Base-by-base conservation (phyloP, 225 moss, liverwort and hornwort species). In the Straminergon stramineum region DNA sequence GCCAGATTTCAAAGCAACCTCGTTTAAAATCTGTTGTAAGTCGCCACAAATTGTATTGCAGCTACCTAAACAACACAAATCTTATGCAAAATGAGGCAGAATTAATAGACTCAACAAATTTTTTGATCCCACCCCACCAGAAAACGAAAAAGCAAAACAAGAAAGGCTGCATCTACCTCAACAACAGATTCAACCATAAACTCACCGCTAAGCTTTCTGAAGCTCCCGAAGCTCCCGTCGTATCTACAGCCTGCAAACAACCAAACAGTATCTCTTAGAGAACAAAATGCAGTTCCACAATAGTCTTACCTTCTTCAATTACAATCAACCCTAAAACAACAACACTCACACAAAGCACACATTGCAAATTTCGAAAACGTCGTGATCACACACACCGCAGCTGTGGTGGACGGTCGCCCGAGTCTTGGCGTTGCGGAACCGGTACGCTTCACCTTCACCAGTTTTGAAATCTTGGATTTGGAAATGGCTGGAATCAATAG, bases 401-500 rank as follows among this genome's bases (percentile, higher is more conserved):
- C 27, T 68, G 87, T 39, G 27, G 76, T 56, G 58, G 93, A 86
- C 24, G 84, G 65, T 79, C 86, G 90, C 41, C 56, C 55, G 73
- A 75, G 61, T 84, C 82, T 71, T 35, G 85, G 80, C 34, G 80
- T 78, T 15, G 77, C 41, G 45, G 43, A 71, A 19, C 60, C 37
- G 37, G 67, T 89, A 65, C 89, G 87, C 79, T 90, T 93, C 53
- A 89, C 86, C 80, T 87, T 91, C 89, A 91, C 89, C 79, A 93
- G 13, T 66, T 63, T 82, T 45, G 86, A 89, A 90, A 85, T 84
- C 85, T 89, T 83, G 22, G 85, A 35, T 85, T 83, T 88, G 6
- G 89, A 62, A 19, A 58, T 37, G 20, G 82, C 48, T 31, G 89
- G 86, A 35, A 88, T 74, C 62, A 89, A 84, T 45, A 91, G 56